Evolutionary conservation across 768 basidiomycete genomes (phyloP), one percentile per base, ranked within the genome.

Genomic region (Pulveroboletus sp.): DNA sequence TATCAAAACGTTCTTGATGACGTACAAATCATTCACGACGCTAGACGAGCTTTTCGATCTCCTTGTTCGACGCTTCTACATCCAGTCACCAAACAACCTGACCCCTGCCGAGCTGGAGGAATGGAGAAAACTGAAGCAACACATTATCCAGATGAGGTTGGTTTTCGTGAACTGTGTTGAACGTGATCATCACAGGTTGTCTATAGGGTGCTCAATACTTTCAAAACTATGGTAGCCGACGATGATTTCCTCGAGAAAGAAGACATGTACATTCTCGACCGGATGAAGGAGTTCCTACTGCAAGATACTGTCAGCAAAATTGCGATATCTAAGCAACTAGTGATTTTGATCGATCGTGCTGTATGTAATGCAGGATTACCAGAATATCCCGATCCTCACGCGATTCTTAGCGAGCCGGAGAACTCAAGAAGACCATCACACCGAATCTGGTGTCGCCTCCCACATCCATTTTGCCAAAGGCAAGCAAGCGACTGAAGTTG

Each of bases 11-110:
- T 98, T 98, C 78, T 70, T 98, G 55, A 86, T 97, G 81, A 97
- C 95, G 1, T 97, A 91, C 75, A 91, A 94, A 62, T 94, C 92
- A 1, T 97, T 98, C 68, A 90, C 90, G 14, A 85, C 84, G 6
- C 73, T 89, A 38, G 80, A 89, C 47, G 85, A 92, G 40, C 72
- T 98, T 9, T 85, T 95, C 46, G 84, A 92, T 49, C 75, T 87
- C 16, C 82, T 98, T 17, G 78, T 88, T 7, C 75, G 79, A 37
- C 83, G 95, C 16, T 98, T 93, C 70, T 75, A 78, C 58, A 85
- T 94, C 23, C 75, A 80, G 41, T 77, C 89, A 20, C 95, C 94
- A 1, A 74, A 78, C 6, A 82, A 78, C 6, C 62, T 97, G 32
- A 75, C 71, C 9, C 68, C 74, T 1, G 58, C 72, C 6, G 86